Base-by-base conservation (phyloP, 257 asterid genomes). In the Linderniella brevidens region DNA sequence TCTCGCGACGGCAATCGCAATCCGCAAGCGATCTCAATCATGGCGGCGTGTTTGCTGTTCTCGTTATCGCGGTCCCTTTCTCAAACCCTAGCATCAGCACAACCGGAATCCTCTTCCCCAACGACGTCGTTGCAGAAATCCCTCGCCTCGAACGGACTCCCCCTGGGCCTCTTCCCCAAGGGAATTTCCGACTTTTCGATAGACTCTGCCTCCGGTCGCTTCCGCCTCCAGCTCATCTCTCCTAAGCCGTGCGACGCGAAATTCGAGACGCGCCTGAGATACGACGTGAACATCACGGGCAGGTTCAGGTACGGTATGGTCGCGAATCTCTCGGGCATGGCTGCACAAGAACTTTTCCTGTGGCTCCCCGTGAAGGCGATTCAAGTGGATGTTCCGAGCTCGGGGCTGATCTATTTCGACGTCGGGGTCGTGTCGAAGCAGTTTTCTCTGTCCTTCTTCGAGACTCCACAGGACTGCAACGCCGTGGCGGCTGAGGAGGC, bases 361-460 rank as follows among this genome's bases (percentile, higher is more conserved):
- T 90, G 99, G 99, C 69, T 90, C 46, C 88, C 90, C 8, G 99
- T 90, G 9, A 74, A 72, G 54, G 90, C 63, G 60, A 90, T 90
- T 37, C 74, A 90, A 56, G 99, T 90, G 12, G 93, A 82, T 55
- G 52, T 79, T n/a, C 92, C 96, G 1, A 81, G 80, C 65, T 76
- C 96, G 35, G 96, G 99, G 5, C 63, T 85, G 74, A 90, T 90
- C 68, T 90, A 90, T 69, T 90, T 90, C 53, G 68, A 90, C 65
- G 96, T 79, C 19, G 77, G 98, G 15, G 96, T 90, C 5, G 98
- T 90, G 20, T 90, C 95, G 4, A 90, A 90, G 81, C 94, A 90
- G 69, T 90, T 76, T 56, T 77, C 96, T 14, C 52, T 85, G 52
- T 90, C 99, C 15, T 71, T 79, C 4, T 90, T 90, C 37, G 99